Percentiles rank a stretch among this genome's conserved stretches.
phyloP scores from a whole-genome alignment of 2,329 filamentous ascomycete genomes.

The Sporothrix curviconia region DNA sequence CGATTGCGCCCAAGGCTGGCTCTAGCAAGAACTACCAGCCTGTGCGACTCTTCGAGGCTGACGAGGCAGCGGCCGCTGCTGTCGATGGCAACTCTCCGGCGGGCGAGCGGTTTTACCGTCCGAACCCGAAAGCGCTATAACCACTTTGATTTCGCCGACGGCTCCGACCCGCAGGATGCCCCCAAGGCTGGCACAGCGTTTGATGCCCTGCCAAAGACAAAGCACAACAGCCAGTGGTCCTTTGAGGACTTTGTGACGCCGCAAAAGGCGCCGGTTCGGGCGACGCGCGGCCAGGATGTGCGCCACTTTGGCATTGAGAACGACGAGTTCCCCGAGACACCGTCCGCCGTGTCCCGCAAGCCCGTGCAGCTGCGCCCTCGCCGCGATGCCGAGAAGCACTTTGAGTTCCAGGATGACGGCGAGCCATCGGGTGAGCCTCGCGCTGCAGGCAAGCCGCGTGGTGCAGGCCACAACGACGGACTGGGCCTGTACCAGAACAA shows the following conservation, averaged over 20 bases:
- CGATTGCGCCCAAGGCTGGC: conserved; percentile 45
- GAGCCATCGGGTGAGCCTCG: conserved; percentile 48
- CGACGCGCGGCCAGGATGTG: conserved; percentile 58
- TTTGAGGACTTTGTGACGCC: conserved; percentile 87
- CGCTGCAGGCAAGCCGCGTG: conserved; percentile 41
- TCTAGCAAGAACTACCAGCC: conserved; percentile 56
- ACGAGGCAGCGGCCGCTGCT: conserved; percentile 26
- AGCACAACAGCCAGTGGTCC: conserved; percentile 71
- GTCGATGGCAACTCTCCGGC: conserved; percentile 32
- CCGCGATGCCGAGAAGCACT: conserved; percentile 74
- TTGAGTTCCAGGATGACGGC: conserved; percentile 73
- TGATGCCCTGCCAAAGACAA: conserved; percentile 45
- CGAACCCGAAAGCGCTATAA: conserved; percentile 73
- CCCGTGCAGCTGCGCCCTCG: conserved; percentile 61
- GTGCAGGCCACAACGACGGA: conserved; percentile 59
- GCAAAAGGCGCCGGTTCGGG: conserved; percentile 61
- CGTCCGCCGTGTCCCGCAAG: conserved; percentile 39
- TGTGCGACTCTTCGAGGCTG: conserved; percentile 54
- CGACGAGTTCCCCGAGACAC: conserved; percentile 50
- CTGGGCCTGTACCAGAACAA: conserved; percentile 72
- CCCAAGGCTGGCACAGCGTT: conserved; percentile 36
- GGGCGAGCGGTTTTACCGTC: conserved; percentile 46
- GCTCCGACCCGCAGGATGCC: conserved; percentile 45
- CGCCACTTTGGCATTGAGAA: conserved; percentile 76
- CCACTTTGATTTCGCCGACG: conserved; percentile 77